Conservation (phyloP, 1,139 yeast genomes). For the Candida sanyaensis region DNA sequence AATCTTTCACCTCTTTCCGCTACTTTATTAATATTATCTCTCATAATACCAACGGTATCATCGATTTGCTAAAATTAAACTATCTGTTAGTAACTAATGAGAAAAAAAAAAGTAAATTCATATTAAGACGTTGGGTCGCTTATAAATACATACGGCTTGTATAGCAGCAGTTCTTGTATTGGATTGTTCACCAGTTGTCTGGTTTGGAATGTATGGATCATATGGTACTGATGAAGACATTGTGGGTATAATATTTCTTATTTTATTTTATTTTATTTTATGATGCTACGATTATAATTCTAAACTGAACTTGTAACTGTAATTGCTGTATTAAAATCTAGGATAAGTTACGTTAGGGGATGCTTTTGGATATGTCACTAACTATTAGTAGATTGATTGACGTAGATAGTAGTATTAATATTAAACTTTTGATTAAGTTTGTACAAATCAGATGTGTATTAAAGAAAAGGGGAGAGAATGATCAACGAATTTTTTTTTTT, state of each 20-base stretch:
- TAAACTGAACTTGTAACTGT: too few relatives aligned
- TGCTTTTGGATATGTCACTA: too few relatives aligned
- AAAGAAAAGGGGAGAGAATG: neutral
- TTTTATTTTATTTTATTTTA: neutral
- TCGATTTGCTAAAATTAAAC: conserved; percentile 66
- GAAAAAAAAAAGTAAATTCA: neutral
- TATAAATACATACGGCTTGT: conserved; percentile 65
- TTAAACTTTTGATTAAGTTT: neutral
- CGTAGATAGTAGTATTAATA: neutral
- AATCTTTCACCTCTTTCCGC: conserved; percentile 94
- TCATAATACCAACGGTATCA: conserved; percentile 97
- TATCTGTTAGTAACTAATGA: conserved; percentile 17
- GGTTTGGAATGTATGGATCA: conserved; percentile 84
- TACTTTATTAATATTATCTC: conserved; percentile 94
- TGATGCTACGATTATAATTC: neutral
- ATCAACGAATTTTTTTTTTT: conserved; percentile 4
- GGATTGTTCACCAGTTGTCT: conserved; percentile 52
- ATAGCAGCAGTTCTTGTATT: conserved; percentile 78
- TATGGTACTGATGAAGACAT: conserved; percentile 88
- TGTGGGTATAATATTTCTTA: neutral
- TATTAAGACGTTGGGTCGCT: too few relatives aligned
- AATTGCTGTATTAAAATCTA: neutral
- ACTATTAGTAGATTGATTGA: neutral
- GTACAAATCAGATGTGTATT: neutral
- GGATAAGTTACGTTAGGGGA: neutral